Evolutionary conservation across 2,329 filamentous ascomycete species (phyloP).

Genomic region (Trichoderma endophyticum): DNA sequence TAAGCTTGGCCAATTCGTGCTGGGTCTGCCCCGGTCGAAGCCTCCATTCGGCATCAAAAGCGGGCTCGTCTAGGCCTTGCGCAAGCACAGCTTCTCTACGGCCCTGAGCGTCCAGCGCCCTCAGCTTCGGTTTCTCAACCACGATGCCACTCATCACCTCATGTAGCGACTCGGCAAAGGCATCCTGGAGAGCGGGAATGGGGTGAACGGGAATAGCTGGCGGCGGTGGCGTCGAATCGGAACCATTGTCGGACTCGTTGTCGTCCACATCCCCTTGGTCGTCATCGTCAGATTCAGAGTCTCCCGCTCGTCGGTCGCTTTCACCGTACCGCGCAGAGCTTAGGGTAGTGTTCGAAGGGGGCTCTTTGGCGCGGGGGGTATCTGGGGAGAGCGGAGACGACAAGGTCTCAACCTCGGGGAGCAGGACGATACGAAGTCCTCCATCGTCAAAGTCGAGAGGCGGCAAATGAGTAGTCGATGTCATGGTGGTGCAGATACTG

Average conservation of each 20-base stretch:
- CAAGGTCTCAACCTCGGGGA: constrained; percentile 21
- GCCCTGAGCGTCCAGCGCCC: constrained; percentile 54
- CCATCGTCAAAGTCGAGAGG: constrained; percentile 30
- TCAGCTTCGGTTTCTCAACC: constrained; percentile 49
- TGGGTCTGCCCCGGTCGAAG: constrained; percentile 71
- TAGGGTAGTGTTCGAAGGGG: background rate
- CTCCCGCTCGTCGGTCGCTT: background rate
- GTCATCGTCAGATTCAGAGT: constrained; percentile 12
- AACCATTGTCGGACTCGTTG: constrained; percentile 18
- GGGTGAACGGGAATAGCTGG: constrained; percentile 53
- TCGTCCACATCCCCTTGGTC: constrained; percentile 7
- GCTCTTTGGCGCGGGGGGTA: background rate
- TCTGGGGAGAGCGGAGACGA: constrained; percentile 6
- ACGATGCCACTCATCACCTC: constrained; percentile 59
- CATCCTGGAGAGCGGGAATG: constrained; percentile 71
- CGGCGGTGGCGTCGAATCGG: constrained; percentile 20
- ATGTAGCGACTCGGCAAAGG: constrained; percentile 77
- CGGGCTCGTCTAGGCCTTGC: constrained; percentile 63
- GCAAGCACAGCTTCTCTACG: constrained; percentile 67
- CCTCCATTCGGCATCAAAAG: constrained; percentile 73
- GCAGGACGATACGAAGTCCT: constrained; percentile 31
- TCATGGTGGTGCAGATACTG: constrained; percentile 24
- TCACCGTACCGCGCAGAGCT: constrained; percentile 17
- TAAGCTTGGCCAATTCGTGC: constrained; percentile 85
- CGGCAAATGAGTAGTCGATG: constrained; percentile 27